Conservation (phyloP, 352 stramenopile species). For the Phytophthora tentaculata region DNA sequence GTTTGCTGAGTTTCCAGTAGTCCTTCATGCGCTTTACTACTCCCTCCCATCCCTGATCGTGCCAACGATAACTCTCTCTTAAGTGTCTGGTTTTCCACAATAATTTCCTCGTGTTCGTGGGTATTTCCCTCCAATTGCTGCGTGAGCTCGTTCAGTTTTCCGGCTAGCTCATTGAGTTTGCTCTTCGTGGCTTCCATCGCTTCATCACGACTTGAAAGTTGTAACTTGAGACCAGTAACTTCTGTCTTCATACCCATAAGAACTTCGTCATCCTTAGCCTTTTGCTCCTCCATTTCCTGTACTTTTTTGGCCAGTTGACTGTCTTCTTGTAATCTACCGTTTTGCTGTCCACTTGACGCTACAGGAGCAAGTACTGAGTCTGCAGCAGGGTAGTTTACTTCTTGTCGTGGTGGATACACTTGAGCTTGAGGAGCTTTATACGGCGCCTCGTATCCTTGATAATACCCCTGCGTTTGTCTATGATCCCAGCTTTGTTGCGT, state of each 20-base stretch:
- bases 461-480: conserved; percentile 26
- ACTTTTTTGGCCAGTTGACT: conserved; percentile 29
- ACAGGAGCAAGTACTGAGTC: conserved; percentile 15
- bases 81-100: conserved; percentile 35
- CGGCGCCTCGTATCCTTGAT: conserved; percentile 32
- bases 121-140: conserved; percentile 28
- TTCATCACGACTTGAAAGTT: conserved; percentile 37
- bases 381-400: conserved; percentile 23
- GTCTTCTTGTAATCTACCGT: conserved; percentile 17
- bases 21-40: conserved; percentile 20
- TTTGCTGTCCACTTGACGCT: conserved; percentile 21
- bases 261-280: conserved; percentile 32
- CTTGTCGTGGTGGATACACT: conserved; percentile 28
- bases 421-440: conserved; percentile 30
- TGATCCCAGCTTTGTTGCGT: conserved; percentile 29
- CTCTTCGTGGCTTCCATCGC: conserved; percentile 22
- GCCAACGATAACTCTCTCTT: conserved; percentile 41
- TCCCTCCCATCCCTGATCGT: conserved; percentile 28
- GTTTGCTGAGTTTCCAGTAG: conserved; percentile 29
- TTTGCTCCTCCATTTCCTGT: conserved; percentile 43
- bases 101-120: conserved; percentile 38
- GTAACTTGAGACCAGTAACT: conserved; percentile 24
- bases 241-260: conserved; percentile 32
- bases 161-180: conserved; percentile 28
- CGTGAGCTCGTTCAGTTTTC: conserved; percentile 27